A percentile compares a stretch with the other conserved stretches of the same genome.
Conservation (phyloP, 2,329 filamentous ascomycete species). For the Furcasterigmium furcatum region DNA sequence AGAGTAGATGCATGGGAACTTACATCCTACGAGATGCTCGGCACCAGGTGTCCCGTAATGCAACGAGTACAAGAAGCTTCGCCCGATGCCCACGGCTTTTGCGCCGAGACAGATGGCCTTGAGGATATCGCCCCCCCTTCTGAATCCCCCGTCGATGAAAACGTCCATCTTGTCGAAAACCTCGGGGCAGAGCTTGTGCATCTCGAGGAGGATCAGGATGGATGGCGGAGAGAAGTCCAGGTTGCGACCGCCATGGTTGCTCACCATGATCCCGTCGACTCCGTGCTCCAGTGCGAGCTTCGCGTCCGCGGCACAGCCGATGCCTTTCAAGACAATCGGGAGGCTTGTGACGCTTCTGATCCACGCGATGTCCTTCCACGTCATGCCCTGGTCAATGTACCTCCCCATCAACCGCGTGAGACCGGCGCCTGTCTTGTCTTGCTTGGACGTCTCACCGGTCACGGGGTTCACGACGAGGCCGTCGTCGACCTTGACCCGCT, state of each 20-base stretch:
- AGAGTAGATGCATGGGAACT: too few relatives aligned
- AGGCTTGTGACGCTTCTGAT: conserved; percentile 51
- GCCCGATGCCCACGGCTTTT: conserved; percentile 59
- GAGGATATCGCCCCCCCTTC: conserved; percentile 65
- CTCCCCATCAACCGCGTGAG: conserved; percentile 52
- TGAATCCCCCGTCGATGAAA: conserved; percentile 62
- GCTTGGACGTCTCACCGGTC: conserved; percentile 42
- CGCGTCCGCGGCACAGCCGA: conserved; percentile 64
- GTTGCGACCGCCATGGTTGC: conserved; percentile 66
- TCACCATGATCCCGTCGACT: conserved; percentile 65
- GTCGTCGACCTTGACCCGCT: conserved; percentile 44
- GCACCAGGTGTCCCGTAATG: conserved; percentile 62
- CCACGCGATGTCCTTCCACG: conserved; percentile 65
- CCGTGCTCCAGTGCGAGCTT: conserved; percentile 54
- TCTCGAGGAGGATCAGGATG: conserved; percentile 58
- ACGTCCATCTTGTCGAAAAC: conserved; percentile 60
- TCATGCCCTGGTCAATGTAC: conserved; percentile 53
- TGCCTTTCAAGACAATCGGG: conserved; percentile 63
- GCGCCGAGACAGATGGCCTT: conserved; percentile 65
- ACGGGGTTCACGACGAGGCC: conserved; percentile 44
- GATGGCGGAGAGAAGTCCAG: conserved; percentile 48
- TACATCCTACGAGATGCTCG: too few relatives aligned
- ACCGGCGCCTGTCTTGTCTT: conserved; percentile 52
- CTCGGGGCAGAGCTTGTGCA: conserved; percentile 57
- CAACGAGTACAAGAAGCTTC: conserved; percentile 57